phyloP scores from a whole-genome alignment of 2,329 filamentous ascomycete genomes.

The Fusarium pseudonygamai region DNA sequence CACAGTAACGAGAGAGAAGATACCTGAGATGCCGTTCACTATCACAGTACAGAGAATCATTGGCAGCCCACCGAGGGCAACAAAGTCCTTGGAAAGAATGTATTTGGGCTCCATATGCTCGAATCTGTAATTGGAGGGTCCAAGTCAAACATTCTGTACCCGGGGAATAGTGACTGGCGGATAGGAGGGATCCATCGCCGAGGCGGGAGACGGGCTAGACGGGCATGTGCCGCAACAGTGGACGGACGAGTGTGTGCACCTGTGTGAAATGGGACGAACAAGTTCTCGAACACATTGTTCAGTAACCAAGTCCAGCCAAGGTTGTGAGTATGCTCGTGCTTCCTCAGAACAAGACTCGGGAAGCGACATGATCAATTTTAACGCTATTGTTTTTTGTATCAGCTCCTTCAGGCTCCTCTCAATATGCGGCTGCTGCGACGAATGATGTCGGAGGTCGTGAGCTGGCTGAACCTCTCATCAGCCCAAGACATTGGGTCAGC shows the following conservation, averaged over 20 bases:
- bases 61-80: background rate
- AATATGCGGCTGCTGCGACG: slow-evolving; percentile 20
- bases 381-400: slow-evolving; percentile 3
- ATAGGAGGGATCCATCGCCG: slow-evolving; percentile 30
- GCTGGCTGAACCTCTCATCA: slow-evolving; percentile 26
- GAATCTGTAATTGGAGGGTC: slow-evolving; percentile 24
- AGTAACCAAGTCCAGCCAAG: background rate
- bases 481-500: slow-evolving; percentile 27
- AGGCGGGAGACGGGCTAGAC: slow-evolving; percentile 21
- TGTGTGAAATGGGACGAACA: slow-evolving; percentile 7
- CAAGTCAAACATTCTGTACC: slow-evolving; percentile 24
- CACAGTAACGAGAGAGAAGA: background rate
- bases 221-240: slow-evolving; percentile 21
- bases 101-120: slow-evolving; percentile 15
- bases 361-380: background rate
- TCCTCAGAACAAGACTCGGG: background rate
- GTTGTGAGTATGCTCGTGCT: background rate
- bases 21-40: background rate
- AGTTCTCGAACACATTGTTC: slow-evolving; percentile 3
- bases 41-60: background rate
- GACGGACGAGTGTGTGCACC: slow-evolving; percentile 4
- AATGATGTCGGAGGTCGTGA: slow-evolving; percentile 29
- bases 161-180: slow-evolving; percentile 17
- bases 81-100: background rate
- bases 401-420: background rate